These are phyloP conservation scores for Coniella vitis DNA, from an alignment of 2,329 filamentous ascomycete genomes.

Conservation along the genomic window DNA sequence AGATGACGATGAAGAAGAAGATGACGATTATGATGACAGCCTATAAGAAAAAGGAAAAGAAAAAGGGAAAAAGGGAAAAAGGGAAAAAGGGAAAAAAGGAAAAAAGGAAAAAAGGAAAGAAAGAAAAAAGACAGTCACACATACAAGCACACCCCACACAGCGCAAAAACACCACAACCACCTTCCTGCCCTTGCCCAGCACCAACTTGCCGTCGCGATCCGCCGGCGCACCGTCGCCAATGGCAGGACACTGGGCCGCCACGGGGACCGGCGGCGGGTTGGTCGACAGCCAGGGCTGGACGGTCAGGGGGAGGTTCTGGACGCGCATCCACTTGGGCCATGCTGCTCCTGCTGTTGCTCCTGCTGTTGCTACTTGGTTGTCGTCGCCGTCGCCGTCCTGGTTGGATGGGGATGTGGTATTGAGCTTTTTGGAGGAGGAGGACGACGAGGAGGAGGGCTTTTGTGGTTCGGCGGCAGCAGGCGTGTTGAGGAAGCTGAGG, in stretches of 20 bases:
- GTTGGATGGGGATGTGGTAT: too few species aligned
- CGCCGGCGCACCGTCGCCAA: constrained; percentile 41
- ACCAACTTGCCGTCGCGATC: constrained; percentile 39
- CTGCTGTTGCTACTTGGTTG: background rate
- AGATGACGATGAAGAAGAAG: too few species aligned
- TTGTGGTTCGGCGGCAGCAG: constrained; percentile 18
- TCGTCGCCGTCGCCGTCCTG: constrained; percentile 14
- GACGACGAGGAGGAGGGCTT: too few species aligned
- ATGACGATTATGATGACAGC: too few species aligned
- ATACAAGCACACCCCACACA: constrained; percentile 51
- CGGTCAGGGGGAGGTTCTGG: constrained; percentile 43
- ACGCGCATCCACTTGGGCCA: constrained; percentile 44
- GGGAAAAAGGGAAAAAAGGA: background rate
- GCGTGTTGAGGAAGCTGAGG: constrained; percentile 35
- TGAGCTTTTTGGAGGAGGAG: too few species aligned
- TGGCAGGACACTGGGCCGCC: constrained; percentile 34
- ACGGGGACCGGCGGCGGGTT: constrained; percentile 43
- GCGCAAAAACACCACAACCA: constrained; percentile 45
- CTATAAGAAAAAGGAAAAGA: background rate
- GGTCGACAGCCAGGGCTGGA: constrained; percentile 47
- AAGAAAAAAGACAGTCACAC: constrained; percentile 19
- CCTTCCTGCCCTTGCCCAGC: constrained; percentile 31
- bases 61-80: background rate
- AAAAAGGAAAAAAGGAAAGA: background rate
- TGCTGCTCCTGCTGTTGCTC: background rate